Conservation (phyloP, 2,329 filamentous ascomycete species). For the Tolypocladium endophyticum region DNA sequence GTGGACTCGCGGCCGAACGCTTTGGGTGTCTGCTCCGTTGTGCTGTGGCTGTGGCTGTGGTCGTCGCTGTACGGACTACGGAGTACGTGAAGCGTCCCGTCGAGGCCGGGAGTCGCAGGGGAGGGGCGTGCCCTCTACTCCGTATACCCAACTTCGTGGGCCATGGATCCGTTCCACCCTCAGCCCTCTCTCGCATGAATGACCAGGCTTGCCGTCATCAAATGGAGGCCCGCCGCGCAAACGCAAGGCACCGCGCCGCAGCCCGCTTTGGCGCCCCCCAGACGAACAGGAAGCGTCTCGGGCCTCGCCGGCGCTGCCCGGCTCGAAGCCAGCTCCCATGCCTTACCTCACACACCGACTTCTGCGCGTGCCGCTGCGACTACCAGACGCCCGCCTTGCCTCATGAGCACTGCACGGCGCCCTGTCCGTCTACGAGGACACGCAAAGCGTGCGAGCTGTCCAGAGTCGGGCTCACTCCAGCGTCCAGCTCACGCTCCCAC, state of each 20-base stretch:
- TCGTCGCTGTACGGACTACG: neutral
- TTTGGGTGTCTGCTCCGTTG: neutral
- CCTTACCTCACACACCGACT: neutral
- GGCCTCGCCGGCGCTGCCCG: neutral
- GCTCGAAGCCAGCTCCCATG: neutral
- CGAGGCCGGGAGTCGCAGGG: neutral
- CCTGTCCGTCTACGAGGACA: neutral
- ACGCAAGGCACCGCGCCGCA: neutral
- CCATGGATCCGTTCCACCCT: neutral
- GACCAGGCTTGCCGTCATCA: neutral
- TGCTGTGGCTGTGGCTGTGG: neutral
- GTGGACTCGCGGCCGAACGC: neutral
- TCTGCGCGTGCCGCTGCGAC: neutral
- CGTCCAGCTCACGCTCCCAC: neutral
- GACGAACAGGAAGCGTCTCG: slow-evolving; percentile 4
- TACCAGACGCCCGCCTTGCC: neutral
- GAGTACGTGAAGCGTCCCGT: neutral
- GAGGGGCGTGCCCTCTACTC: neutral
- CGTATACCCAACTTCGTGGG: neutral
- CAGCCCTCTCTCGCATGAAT: neutral
- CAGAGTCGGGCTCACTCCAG: neutral
- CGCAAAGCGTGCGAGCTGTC: too few species aligned
- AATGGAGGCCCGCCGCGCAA: neutral
- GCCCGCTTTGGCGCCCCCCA: slow-evolving; percentile 6
- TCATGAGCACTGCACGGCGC: neutral